A percentile compares a stretch with the other conserved stretches of the same genome.
These are phyloP conservation scores for Cicer cuneatum DNA, from an alignment of 306 rosid genomes.

Conservation along the genomic window DNA sequence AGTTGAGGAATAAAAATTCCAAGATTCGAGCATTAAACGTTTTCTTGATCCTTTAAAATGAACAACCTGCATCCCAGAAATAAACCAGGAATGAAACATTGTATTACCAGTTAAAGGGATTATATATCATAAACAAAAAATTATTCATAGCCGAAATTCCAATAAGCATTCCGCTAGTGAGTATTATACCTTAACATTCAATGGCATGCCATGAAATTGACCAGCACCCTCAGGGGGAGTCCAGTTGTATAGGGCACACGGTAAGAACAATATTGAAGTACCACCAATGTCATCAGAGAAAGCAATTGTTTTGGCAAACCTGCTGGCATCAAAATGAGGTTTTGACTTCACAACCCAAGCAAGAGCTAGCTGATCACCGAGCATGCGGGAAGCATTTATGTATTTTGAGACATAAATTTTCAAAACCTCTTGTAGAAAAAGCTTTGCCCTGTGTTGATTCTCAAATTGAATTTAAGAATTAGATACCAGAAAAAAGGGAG, in stretches of 20 bases:
- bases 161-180: constrained; percentile 19
- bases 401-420: constrained; percentile 67
- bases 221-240: constrained; percentile 99
- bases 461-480: constrained; percentile 33
- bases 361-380: constrained; percentile 96
- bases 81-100: background rate
- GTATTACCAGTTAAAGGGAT: constrained; percentile 7
- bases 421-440: constrained; percentile 74
- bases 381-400: constrained; percentile 83
- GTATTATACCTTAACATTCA: constrained; percentile 78
- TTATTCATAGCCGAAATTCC: background rate
- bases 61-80: constrained; percentile 63
- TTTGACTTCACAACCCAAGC: constrained; percentile 85
- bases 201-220: constrained; percentile 95
- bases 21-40: constrained; percentile 91
- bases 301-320: constrained; percentile 60
- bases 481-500: constrained; percentile 2
- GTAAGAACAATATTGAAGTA: constrained; percentile 73
- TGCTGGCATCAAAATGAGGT: constrained; percentile 69
- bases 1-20: constrained; percentile 78
- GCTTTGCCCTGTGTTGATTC: constrained; percentile 70
- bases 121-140: background rate
- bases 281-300: constrained; percentile 72
- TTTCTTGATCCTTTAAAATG: constrained; percentile 99
- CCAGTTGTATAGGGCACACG: constrained; percentile 85